phyloP scores from a whole-genome alignment of 345 rosid species.

The Dovyalis caffra region DNA sequence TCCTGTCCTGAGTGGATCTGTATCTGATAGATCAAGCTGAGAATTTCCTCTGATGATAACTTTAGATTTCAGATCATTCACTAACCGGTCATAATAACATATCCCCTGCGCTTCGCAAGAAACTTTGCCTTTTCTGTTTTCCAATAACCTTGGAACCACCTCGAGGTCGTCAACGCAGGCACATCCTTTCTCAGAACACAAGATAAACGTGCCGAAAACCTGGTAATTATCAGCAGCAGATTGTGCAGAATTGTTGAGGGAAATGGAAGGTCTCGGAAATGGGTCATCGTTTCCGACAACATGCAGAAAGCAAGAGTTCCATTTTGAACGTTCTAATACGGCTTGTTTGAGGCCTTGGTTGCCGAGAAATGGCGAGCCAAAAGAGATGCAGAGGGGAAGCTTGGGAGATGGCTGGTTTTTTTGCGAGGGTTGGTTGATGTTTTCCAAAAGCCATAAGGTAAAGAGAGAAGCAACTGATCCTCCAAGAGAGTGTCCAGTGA shows the following conservation, averaged over 20 bases:
- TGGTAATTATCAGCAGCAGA: conserved; percentile 11
- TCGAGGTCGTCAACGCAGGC: conserved; percentile 50
- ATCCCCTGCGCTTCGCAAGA: conserved; percentile 10
- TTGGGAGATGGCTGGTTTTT: background rate
- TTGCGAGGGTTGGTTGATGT: no score
- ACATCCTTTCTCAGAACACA: conserved; percentile 34
- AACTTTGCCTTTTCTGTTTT: background rate
- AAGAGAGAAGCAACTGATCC: conserved; percentile 73
- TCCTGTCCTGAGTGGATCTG: conserved; percentile 20
- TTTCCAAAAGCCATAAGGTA: conserved; percentile 56
- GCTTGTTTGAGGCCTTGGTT: conserved; percentile 35
- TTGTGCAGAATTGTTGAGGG: background rate
- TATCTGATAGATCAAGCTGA: background rate
- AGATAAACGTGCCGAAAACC: conserved; percentile 58
- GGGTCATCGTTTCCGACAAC: conserved; percentile 39
- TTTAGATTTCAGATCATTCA: conserved; percentile 9
- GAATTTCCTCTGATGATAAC: conserved; percentile 15
- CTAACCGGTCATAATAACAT: conserved; percentile 12
- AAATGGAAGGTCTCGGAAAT: conserved; percentile 29
- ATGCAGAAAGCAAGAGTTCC: conserved; percentile 61
- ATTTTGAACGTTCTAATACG: conserved; percentile 25
- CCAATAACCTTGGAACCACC: conserved; percentile 26
- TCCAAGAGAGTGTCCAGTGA: conserved; percentile 58
- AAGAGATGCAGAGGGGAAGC: conserved; percentile 63
- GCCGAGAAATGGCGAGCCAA: conserved; percentile 59